A percentile compares a stretch with the other conserved stretches of the same genome.
Evolutionary conservation across 441 rosid species (phyloP).

Genomic region (Flueggea neowawraea): DNA sequence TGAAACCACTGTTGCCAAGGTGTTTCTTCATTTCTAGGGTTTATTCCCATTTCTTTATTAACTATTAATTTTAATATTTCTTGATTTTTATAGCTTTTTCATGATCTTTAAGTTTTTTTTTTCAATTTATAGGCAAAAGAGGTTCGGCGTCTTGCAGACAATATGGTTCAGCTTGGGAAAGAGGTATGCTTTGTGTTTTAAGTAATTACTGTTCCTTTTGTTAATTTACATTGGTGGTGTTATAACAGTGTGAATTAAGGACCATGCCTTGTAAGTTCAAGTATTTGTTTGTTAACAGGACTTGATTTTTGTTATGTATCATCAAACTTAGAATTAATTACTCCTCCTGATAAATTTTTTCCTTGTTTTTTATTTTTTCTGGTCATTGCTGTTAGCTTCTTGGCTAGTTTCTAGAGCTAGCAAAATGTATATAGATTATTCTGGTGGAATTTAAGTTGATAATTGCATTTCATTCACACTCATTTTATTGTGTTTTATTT

Average conservation of each 20-base stretch:
- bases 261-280: background rate
- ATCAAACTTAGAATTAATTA: too few relatives aligned
- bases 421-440: too few relatives aligned
- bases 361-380: too few relatives aligned
- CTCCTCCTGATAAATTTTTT: too few relatives aligned
- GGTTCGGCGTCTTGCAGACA: conserved; percentile 79
- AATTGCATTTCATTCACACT: too few relatives aligned
- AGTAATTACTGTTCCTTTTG: background rate
- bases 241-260: background rate
- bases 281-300: too few relatives aligned
- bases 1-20: conserved; percentile 93
- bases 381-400: too few relatives aligned
- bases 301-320: too few relatives aligned
- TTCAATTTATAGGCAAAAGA: conserved; percentile 64
- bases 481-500: too few relatives aligned
- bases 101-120: background rate
- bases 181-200: conserved; percentile 37
- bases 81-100: background rate
- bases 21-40: conserved; percentile 6
- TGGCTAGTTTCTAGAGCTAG: too few relatives aligned
- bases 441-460: too few relatives aligned
- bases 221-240: background rate
- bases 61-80: background rate
- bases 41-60: too few relatives aligned
- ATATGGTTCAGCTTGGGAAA: conserved; percentile 92